Conservation (phyloP, 192 early-diverging fungal species). For the Coemansia sp. region DNA sequence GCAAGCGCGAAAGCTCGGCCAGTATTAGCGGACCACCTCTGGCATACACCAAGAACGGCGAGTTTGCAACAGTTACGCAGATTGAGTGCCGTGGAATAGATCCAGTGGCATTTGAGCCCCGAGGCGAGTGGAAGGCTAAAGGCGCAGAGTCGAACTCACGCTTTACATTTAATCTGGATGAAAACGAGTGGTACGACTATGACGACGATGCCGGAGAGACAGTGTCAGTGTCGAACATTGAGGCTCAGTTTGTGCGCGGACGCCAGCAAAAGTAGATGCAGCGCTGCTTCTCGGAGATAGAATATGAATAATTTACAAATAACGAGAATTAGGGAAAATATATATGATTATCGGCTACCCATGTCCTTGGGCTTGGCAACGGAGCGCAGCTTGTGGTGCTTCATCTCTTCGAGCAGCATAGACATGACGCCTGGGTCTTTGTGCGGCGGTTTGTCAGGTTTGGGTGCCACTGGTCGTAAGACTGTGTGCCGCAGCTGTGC, state of each 20-base stretch:
- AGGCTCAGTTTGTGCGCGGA: conserved; percentile 22
- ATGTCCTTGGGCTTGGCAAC: conserved; percentile 50
- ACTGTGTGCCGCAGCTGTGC: conserved; percentile 20
- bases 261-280: conserved; percentile 6
- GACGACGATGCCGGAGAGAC: conserved; percentile 64
- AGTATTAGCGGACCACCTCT: conserved; percentile 34
- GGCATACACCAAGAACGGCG: conserved; percentile 54
- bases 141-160: conserved; percentile 66
- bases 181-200: conserved; percentile 87
- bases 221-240: conserved; percentile 42
- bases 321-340: neutral
- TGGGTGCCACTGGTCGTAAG: neutral
- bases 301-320: neutral
- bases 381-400: conserved; percentile 37
- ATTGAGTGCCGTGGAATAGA: conserved; percentile 87
- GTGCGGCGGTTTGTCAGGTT: conserved; percentile 25
- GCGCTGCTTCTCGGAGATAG: neutral
- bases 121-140: conserved; percentile 64
- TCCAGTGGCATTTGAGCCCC: conserved; percentile 71
- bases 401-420: conserved; percentile 48
- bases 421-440: conserved; percentile 50
- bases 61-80: conserved; percentile 62
- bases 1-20: conserved; percentile 70
- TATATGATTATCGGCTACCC: conserved; percentile 3
- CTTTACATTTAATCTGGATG: conserved; percentile 81